Evolutionary conservation across 2,329 filamentous ascomycete genomes (phyloP).

Genomic region (Sarocladium strictum): DNA sequence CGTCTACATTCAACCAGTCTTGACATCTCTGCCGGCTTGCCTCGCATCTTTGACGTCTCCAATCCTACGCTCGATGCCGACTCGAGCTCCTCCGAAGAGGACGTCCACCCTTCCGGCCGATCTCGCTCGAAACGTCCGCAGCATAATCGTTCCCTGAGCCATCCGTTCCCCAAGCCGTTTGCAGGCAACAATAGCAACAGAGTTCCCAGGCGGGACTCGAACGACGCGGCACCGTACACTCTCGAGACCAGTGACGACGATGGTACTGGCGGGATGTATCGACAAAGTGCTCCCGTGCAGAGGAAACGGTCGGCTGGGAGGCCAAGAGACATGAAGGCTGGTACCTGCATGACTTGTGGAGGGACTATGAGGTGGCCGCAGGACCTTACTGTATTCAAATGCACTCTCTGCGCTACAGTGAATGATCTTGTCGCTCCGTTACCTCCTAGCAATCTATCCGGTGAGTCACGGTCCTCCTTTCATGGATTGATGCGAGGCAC

Average conservation of each 20-base stretch:
- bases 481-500: not conserved
- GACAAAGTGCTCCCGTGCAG: slow-evolving; percentile 16
- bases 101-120: slow-evolving; percentile 22
- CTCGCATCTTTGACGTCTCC: slow-evolving; percentile 13
- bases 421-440: slow-evolving; percentile 57
- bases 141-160: slow-evolving; percentile 61
- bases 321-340: slow-evolving; percentile 57
- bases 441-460: not conserved
- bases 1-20: slow-evolving; percentile 30
- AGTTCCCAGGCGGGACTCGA: slow-evolving; percentile 16
- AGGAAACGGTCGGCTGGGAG: slow-evolving; percentile 14
- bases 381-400: slow-evolving; percentile 68
- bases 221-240: not conserved
- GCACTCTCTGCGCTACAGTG: slow-evolving; percentile 76
- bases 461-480: not conserved
- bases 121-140: not conserved
- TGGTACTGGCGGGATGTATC: slow-evolving; percentile 30
- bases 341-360: slow-evolving; percentile 81
- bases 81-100: slow-evolving; percentile 40
- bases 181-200: slow-evolving; percentile 25
- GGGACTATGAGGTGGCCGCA: slow-evolving; percentile 74
- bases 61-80: slow-evolving; percentile 23
- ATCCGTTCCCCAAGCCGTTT: slow-evolving; percentile 71
- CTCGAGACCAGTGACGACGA: slow-evolving; percentile 25
- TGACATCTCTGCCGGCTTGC: slow-evolving; percentile 21